Base-by-base conservation (phyloP, 23 red algal genomes). In the Gracilaria gracilis region DNA sequence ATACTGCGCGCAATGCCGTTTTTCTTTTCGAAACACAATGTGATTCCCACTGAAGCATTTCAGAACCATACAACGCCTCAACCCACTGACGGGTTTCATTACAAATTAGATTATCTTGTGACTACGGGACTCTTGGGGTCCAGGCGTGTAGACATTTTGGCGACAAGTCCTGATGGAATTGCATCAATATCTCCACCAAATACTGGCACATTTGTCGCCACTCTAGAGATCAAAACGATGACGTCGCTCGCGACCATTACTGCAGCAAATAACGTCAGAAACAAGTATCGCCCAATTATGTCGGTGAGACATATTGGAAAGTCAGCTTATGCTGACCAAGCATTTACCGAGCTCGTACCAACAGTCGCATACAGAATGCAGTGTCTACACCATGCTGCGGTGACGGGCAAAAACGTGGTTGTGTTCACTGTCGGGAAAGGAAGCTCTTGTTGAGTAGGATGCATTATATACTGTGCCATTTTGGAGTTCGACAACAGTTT, bases 81-180 rank as follows among this genome's bases (percentile, higher is more conserved):
- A 46, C 42, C 42, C 11, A 46, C 42, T 46, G n/a, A 21, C 40
- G 23, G 70, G 5, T 34, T 23, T 21, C 4, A 21, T 5, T 35
- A 35, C n/a, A 44, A 21, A 44, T 11, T 75, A 7, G 40, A 75
- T 21, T 38, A 75, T 20, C 8, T 75, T 44, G 23, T n/a, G 35
- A 44, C 70, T 8, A 34, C 34, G 11, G 70, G 70, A n/a, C 9
- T 75, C 4, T n/a, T 75, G 40, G 70, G 70, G 2, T 28, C 27
- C 8, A 75, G 34, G 34, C 20, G 35, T 75, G 33, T 48, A 6
- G 20, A n/a, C 2, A 28, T 38, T 75, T 44, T 75, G 33, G 70
- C 70, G 4, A 38, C 24, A 35, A 75, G 70, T 75, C 34, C 25
- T 44, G 70, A 75, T 75, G 70, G 70, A 38, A 48, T 75, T 48